A percentile compares a stretch with the other conserved stretches of the same genome.
phyloP scores from a whole-genome alignment of 768 basidiomycete species.

The Termitomyces sp. region DNA sequence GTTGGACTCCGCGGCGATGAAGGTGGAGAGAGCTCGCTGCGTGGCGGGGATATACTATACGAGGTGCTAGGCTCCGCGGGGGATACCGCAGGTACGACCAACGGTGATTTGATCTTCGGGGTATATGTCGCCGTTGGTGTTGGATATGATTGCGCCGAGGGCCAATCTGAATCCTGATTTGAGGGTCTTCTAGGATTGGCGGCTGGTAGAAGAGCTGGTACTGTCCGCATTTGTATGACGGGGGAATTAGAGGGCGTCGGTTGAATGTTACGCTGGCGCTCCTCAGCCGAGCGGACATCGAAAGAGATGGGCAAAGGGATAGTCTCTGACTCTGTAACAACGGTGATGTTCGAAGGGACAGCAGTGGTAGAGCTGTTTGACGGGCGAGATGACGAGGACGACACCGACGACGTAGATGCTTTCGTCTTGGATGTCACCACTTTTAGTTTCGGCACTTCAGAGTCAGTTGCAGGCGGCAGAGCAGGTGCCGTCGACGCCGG shows the following conservation, averaged over 20 bases:
- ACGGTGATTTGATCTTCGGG: conserved; percentile 24
- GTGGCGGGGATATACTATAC: conserved; percentile 24
- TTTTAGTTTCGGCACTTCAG: neutral
- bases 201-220: conserved; percentile 15
- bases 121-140: conserved; percentile 16
- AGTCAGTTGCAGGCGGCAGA: neutral
- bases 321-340: neutral
- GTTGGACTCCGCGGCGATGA: conserved; percentile 16
- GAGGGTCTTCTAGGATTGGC: conserved; percentile 1
- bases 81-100: conserved; percentile 27
- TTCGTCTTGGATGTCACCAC: conserved; percentile 7
- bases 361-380: conserved; percentile 23
- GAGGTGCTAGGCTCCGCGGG: conserved; percentile 33
- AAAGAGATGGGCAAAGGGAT: conserved; percentile 5
- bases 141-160: conserved; percentile 2
- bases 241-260: conserved; percentile 69
- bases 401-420: conserved; percentile 11
- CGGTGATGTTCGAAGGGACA: conserved; percentile 2
- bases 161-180: conserved; percentile 5
- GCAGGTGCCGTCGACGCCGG: conserved; percentile 8
- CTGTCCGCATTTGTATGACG: conserved; percentile 27
- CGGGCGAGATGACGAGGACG: conserved; percentile 23
- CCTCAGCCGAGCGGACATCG: conserved; percentile 15
- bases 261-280: conserved; percentile 27
- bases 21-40: conserved; percentile 10